Conservation (phyloP, 441 rosid species). For the Pelargonium myrrhifolium region DNA sequence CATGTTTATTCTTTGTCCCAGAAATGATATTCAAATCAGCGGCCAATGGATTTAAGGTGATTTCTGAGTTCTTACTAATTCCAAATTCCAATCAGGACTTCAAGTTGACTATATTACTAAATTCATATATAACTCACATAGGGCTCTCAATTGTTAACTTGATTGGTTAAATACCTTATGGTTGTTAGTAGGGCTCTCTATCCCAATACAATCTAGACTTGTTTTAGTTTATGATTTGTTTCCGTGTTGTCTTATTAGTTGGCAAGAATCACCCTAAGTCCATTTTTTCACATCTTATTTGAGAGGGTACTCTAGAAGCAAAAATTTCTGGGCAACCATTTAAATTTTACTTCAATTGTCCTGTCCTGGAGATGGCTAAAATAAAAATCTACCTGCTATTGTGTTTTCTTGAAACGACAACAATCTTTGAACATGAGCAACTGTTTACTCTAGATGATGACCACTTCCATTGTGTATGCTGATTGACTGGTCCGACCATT, state of each 20-base stretch:
- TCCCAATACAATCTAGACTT: not conserved
- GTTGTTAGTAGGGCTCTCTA: not conserved
- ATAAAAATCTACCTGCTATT: not conserved
- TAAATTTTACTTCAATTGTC: not conserved
- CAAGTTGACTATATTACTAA: no score
- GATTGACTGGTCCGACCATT: not conserved
- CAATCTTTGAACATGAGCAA: not conserved
- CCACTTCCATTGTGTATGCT: not conserved
- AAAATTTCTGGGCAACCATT: not conserved
- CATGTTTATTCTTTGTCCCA: slow-evolving; percentile 85
- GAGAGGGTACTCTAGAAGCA: not conserved
- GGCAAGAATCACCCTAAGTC: not conserved
- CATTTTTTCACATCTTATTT: not conserved
- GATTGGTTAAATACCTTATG: not conserved
- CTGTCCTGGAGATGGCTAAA: not conserved
- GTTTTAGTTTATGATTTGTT: not conserved
- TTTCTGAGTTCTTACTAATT: slow-evolving; percentile 13
- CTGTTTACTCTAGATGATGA: not conserved
- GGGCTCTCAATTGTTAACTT: not conserved
- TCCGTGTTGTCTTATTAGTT: not conserved
- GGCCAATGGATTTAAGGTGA: slow-evolving; percentile 56
- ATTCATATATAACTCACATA: not conserved
- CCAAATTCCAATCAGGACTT: no score
- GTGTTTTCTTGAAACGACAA: not conserved
- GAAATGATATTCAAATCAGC: slow-evolving; percentile 81